Conservation (phyloP, 805 yeast species). For the Nakazawaea wickerhamii region DNA sequence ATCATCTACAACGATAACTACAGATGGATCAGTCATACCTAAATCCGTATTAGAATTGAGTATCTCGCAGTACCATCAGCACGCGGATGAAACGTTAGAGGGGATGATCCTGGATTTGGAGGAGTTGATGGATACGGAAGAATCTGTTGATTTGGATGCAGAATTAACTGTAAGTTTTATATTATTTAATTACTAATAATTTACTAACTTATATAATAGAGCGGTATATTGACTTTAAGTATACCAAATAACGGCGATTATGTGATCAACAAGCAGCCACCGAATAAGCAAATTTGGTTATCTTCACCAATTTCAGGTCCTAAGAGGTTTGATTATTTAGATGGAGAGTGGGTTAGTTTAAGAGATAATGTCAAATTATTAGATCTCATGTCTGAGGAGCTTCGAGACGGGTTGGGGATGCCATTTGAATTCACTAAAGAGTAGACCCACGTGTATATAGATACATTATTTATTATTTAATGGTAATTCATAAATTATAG, state of each 20-base stretch:
- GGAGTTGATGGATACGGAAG: slow-evolving; percentile 46
- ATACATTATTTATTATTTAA: not conserved
- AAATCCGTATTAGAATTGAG: slow-evolving; percentile 44
- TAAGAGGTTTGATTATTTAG: slow-evolving; percentile 69
- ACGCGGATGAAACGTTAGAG: slow-evolving; percentile 69
- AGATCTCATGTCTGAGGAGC: slow-evolving; percentile 46
- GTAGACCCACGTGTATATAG: slow-evolving; percentile 1
- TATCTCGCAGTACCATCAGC: slow-evolving; percentile 51
- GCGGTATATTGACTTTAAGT: slow-evolving; percentile 76
- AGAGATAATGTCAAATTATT: slow-evolving; percentile 53
- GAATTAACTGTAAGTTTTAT: slow-evolving; percentile 50
- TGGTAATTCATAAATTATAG: not conserved
- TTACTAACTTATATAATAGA: slow-evolving; percentile 10
- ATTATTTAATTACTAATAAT: not conserved
- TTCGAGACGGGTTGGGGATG: slow-evolving; percentile 28
- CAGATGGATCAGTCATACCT: slow-evolving; percentile 53
- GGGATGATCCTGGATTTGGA: slow-evolving; percentile 62
- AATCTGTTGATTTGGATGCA: slow-evolving; percentile 51
- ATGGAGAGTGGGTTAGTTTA: slow-evolving; percentile 72
- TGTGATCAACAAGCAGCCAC: slow-evolving; percentile 95
- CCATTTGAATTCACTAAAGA: slow-evolving; percentile 7
- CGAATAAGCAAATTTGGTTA: slow-evolving; percentile 95
- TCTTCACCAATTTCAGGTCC: slow-evolving; percentile 94
- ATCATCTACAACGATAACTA: slow-evolving; percentile 20
- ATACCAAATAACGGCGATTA: slow-evolving; percentile 75